Evolutionary conservation across 768 basidiomycete genomes (phyloP).

Genomic region (Auricularia heimuer): DNA sequence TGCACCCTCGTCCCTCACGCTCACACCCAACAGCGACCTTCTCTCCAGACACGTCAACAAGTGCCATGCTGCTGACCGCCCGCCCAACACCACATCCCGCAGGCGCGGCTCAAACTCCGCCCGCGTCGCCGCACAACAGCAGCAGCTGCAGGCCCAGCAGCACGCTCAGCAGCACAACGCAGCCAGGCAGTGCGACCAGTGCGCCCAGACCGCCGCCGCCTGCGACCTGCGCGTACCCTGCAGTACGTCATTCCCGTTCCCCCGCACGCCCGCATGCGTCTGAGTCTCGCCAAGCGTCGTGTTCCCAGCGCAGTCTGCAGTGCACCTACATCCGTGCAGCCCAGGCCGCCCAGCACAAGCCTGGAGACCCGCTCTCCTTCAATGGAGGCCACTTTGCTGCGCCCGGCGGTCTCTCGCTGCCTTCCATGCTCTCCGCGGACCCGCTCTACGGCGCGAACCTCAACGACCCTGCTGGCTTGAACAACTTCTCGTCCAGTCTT

Average conservation of each 20-base stretch:
- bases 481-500: neutral
- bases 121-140: slow-evolving; percentile 46
- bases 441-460: neutral
- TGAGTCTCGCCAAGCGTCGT: slow-evolving; percentile 4
- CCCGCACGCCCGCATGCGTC: neutral
- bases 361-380: neutral
- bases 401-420: neutral
- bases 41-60: slow-evolving; percentile 83
- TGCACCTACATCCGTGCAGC: slow-evolving; percentile 7
- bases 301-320: slow-evolving; percentile 4
- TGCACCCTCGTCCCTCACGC: no score
- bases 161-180: slow-evolving; percentile 1
- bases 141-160: slow-evolving; percentile 33
- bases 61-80: slow-evolving; percentile 73
- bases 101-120: slow-evolving; percentile 54
- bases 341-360: neutral
- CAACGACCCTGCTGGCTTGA: neutral
- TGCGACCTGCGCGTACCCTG: slow-evolving; percentile 11
- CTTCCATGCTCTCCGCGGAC: neutral
- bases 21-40: slow-evolving; percentile 60
- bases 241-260: slow-evolving; percentile 5
- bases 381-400: neutral
- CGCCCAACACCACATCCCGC: slow-evolving; percentile 12
- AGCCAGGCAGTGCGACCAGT: slow-evolving; percentile 75
- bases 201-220: slow-evolving; percentile 53